These are phyloP conservation scores for Curvularia sp. DNA, from an alignment of 2,329 filamentous ascomycete genomes.

Conservation along the genomic window DNA sequence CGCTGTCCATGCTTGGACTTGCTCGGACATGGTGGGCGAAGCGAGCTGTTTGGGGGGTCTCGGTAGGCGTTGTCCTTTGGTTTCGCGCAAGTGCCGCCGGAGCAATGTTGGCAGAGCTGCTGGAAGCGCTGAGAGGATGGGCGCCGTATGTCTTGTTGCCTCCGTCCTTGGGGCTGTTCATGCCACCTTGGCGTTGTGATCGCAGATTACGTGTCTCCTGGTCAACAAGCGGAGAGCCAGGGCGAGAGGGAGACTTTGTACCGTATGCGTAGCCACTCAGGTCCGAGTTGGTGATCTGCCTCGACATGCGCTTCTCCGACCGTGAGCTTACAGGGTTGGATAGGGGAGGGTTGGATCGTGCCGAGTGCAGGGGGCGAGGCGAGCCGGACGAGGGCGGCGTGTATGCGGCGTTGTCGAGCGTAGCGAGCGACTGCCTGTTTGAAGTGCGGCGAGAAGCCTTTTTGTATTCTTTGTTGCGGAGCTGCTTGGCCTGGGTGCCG, in stretches of 20 bases:
- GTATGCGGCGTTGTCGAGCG: slow-evolving; percentile 71
- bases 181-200: slow-evolving; percentile 65
- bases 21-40: slow-evolving; percentile 76
- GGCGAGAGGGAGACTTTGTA: slow-evolving; percentile 68
- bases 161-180: slow-evolving; percentile 63
- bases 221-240: slow-evolving; percentile 73
- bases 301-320: slow-evolving; percentile 57
- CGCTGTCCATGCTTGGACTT: slow-evolving; percentile 83
- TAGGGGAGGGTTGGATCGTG: slow-evolving; percentile 54
- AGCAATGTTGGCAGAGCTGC: slow-evolving; percentile 55
- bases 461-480: slow-evolving; percentile 58
- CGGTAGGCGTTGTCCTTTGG: slow-evolving; percentile 63
- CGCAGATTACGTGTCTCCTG: slow-evolving; percentile 60
- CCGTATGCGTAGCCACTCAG: slow-evolving; percentile 54
- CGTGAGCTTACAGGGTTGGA: slow-evolving; percentile 45
- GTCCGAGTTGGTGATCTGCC: slow-evolving; percentile 54
- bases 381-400: slow-evolving; percentile 70
- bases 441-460: slow-evolving; percentile 68
- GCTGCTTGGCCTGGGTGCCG: slow-evolving; percentile 58
- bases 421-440: slow-evolving; percentile 85
- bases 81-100: slow-evolving; percentile 52
- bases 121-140: slow-evolving; percentile 61
- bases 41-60: slow-evolving; percentile 67
- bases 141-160: slow-evolving; percentile 63
- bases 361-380: slow-evolving; percentile 66